Conservation (phyloP, 345 rosid species). For the Durio zibethinus region DNA sequence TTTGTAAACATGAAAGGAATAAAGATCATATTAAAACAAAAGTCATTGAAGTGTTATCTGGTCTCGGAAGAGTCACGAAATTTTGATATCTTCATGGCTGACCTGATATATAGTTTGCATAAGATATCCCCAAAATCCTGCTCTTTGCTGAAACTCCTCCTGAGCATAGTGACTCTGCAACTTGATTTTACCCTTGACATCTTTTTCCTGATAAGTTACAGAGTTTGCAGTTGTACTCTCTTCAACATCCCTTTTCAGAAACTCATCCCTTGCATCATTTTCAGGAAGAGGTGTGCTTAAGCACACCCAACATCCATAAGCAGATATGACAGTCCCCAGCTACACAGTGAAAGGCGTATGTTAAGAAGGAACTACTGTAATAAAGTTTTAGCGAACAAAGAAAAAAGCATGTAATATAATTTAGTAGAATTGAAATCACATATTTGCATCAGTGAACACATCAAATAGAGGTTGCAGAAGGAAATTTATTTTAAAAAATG, state of each 20-base stretch:
- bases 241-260: constrained; percentile 27
- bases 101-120: constrained; percentile 81
- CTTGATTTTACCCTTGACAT: constrained; percentile 30
- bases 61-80: background rate
- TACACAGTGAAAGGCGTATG: constrained; percentile 19
- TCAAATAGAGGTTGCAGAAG: background rate
- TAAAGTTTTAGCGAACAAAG: background rate
- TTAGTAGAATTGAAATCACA: background rate
- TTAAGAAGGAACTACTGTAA: background rate
- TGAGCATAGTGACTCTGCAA: constrained; percentile 38
- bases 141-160: constrained; percentile 39
- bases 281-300: constrained; percentile 16
- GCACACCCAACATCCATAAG: constrained; percentile 68
- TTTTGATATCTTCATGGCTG: constrained; percentile 4
- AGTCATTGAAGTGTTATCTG: background rate
- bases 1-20: too few species aligned
- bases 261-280: constrained; percentile 26
- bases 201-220: constrained; percentile 13
- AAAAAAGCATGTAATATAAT: background rate
- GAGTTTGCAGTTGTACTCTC: constrained; percentile 13
- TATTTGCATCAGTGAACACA: background rate
- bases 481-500: background rate
- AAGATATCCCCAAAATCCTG: constrained; percentile 70
- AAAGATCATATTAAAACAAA: background rate
- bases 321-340: constrained; percentile 66